Base-by-base conservation (phyloP, 805 yeast genomes). In the Kuraishia hungarica region DNA sequence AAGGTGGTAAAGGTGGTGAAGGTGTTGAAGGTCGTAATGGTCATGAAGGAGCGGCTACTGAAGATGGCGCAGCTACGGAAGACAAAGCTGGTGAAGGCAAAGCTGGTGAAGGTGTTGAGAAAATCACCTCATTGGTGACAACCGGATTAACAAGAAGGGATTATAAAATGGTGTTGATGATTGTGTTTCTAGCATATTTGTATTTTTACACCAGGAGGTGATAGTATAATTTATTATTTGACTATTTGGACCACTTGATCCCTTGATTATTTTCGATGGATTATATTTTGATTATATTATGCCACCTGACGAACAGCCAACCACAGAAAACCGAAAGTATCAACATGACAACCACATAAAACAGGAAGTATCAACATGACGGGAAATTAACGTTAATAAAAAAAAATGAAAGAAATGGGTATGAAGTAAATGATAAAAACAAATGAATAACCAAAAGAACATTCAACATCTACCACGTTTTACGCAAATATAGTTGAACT, bases 401-500 rank as follows among this genome's bases (percentile, higher is more conserved):
- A 3, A 7, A 35, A 35, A 6, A 11, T 28, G 15, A 8, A 13
- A 35, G 15, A 35, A 35, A 7, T 35, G 43, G 43, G 43, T 35
- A 35, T 35, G 29, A 26, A n/a, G n/a, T n/a, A n/a, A n/a, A n/a
- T n/a, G 29, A 26, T 6, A 6, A 26, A 26, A 26, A 26, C 5
- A 35, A 35, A 35, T 35, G 17, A 35, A 35, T 10, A 35, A 35
- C 8, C 43, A 15, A 35, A 17, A 3, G 43, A 3, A 15, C n/a
- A 7, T 17, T 13, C 17, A 35, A 7, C 15, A 6, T 13, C 48
- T 56, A 10, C 29, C 29, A n/a, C n/a, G n/a, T n/a, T 26, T 26
- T 26, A 68, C 39, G 67, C 67, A 55, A 65, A 68, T 50, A 68
- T 64, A 43, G 69, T 62, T 17, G 72, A 68, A 1, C 72, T 61